phyloP scores from a whole-genome alignment of 768 basidiomycete species.

The Mycena leptocephala region DNA sequence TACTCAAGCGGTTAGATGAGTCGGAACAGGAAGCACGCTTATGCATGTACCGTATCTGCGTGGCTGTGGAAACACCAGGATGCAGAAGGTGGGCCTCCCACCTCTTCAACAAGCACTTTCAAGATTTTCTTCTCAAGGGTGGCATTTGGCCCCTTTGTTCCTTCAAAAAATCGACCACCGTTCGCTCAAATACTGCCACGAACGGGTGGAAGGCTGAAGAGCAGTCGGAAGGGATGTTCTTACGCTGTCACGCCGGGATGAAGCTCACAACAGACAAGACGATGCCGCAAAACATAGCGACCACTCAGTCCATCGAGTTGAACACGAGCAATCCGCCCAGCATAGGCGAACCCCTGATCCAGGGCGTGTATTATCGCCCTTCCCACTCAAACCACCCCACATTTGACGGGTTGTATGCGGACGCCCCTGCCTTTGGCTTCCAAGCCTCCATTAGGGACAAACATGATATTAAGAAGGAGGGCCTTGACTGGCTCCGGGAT shows the following conservation, averaged over 20 bases:
- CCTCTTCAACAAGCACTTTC: neutral
- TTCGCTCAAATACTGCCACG: no score
- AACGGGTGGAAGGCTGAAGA: neutral
- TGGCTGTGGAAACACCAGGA: neutral
- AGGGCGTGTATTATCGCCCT: no score
- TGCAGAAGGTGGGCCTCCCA: neutral
- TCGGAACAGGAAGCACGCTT: neutral
- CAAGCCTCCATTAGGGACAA: neutral
- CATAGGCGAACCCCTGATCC: no score
- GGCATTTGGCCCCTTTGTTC: neutral
- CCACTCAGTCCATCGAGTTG: no score
- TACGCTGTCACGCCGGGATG: neutral
- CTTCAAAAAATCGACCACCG: neutral
- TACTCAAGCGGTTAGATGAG: neutral
- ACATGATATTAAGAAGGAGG: neutral
- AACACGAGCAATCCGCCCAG: no score
- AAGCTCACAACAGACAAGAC: neutral
- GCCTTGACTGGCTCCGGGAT: neutral
- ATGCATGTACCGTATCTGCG: neutral
- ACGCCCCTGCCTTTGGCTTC: neutral
- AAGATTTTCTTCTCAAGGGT: neutral
- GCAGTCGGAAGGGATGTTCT: no score
- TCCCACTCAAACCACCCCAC: neutral
- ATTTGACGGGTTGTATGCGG: neutral
- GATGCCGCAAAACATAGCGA: neutral